Conservation (phyloP, 495 filamentous ascomycete species). For the Neurospora intermedia region DNA sequence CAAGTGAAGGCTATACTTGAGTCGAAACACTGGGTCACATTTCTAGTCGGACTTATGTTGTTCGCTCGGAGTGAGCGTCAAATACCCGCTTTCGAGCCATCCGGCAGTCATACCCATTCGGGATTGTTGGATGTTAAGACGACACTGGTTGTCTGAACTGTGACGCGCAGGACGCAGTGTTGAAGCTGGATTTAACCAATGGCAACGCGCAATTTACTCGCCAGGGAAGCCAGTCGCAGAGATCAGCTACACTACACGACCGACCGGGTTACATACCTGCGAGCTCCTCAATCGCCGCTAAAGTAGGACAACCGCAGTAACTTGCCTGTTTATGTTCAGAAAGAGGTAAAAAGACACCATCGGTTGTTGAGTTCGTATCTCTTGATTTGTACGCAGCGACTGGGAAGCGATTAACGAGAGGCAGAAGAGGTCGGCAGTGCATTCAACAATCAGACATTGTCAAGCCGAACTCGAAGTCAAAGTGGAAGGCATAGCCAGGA, state of each 20-base stretch:
- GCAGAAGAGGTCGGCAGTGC: neutral
- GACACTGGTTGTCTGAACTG: neutral
- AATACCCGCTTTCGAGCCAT: neutral
- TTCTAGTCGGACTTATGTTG: neutral
- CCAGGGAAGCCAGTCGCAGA: neutral
- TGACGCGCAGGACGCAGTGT: neutral
- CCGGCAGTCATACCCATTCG: neutral
- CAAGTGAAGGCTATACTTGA: neutral
- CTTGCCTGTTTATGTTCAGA: neutral
- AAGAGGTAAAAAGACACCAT: neutral
- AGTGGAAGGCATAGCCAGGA: neutral
- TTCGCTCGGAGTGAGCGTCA: neutral
- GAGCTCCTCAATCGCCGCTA: neutral
- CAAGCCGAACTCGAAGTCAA: neutral
- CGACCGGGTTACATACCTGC: neutral
- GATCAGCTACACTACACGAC: neutral
- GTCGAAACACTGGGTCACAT: neutral
- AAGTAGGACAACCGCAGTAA: neutral
- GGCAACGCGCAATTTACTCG: neutral
- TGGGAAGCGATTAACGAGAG: neutral
- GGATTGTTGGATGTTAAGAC: neutral
- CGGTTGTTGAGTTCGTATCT: neutral
- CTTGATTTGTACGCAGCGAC: neutral
- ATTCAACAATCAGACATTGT: neutral
- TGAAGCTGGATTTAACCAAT: neutral